phyloP scores from a whole-genome alignment of 495 filamentous ascomycete species.

The Penicillium fimorum region DNA sequence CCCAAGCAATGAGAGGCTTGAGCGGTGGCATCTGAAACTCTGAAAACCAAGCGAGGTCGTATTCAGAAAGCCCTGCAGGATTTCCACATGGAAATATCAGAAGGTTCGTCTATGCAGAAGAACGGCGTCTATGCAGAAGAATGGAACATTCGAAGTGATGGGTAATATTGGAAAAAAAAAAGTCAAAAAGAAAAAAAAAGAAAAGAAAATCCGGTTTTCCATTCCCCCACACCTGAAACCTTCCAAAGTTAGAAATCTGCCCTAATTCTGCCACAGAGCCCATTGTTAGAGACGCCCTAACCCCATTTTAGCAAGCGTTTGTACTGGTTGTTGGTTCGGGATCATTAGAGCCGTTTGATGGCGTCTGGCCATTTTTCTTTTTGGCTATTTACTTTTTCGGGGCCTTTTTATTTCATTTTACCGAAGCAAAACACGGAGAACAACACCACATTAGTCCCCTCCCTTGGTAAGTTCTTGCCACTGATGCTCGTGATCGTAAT shows the following conservation, averaged over 20 bases:
- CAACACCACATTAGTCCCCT: slow-evolving; percentile 1
- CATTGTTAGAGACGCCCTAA: background rate
- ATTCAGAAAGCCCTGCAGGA: background rate
- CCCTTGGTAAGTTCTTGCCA: slow-evolving; percentile 20
- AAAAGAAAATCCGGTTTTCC: too few relatives aligned
- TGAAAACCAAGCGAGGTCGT: background rate
- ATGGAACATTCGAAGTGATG: background rate
- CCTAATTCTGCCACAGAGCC: background rate
- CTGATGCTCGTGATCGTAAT: slow-evolving; percentile 10
- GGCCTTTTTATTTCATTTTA: background rate
- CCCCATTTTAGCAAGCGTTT: background rate
- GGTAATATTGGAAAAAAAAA: background rate
- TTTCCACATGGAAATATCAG: slow-evolving; percentile 4
- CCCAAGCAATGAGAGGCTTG: background rate
- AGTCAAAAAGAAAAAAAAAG: too few relatives aligned
- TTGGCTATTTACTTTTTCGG: background rate
- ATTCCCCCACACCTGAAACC: background rate
- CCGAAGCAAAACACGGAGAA: slow-evolving; percentile 9
- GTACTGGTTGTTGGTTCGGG: background rate
- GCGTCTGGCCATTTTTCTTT: background rate
- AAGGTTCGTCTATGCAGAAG: background rate
- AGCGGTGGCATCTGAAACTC: slow-evolving; percentile 5
- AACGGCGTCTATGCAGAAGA: background rate
- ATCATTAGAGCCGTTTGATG: background rate
- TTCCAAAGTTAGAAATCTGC: background rate